Percentiles rank a stretch among this genome's conserved stretches.
phyloP scores from a whole-genome alignment of 768 basidiomycete genomes.

The Leccinum longicurvipes region DNA sequence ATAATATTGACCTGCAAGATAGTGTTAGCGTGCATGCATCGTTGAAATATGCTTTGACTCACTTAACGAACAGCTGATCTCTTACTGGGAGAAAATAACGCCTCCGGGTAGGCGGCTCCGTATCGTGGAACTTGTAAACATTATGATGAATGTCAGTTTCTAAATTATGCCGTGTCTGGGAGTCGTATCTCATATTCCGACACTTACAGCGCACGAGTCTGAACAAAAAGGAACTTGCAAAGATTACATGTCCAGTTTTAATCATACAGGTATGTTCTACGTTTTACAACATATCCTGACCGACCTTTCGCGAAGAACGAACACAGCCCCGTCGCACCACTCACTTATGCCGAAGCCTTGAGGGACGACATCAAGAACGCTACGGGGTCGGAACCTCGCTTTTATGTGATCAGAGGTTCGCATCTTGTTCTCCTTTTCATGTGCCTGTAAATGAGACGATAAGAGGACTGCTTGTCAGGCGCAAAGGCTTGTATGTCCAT shows the following conservation, averaged over 20 bases:
- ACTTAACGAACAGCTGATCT: slow-evolving; percentile 49
- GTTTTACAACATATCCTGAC: not conserved
- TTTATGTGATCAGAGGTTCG: slow-evolving; percentile 64
- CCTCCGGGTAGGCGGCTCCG: slow-evolving; percentile 55
- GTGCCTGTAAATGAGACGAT: not conserved
- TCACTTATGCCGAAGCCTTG: slow-evolving; percentile 55
- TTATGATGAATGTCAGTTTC: slow-evolving; percentile 57
- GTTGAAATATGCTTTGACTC: slow-evolving; percentile 1
- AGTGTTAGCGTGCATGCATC: slow-evolving; percentile 43
- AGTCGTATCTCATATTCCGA: not conserved
- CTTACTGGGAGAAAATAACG: slow-evolving; percentile 56
- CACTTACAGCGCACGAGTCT: slow-evolving; percentile 52
- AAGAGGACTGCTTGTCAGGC: slow-evolving; percentile 35
- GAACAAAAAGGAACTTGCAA: slow-evolving; percentile 42
- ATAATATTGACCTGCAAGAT: slow-evolving; percentile 56
- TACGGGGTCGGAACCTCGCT: slow-evolving; percentile 41
- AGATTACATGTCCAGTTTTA: slow-evolving; percentile 60
- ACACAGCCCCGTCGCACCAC: slow-evolving; percentile 48
- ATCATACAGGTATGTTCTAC: slow-evolving; percentile 56
- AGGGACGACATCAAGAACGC: slow-evolving; percentile 47
- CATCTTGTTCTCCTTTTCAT: not conserved
- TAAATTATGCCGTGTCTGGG: not conserved
- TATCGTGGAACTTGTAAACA: slow-evolving; percentile 49
- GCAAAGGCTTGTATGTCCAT: slow-evolving; percentile 54
- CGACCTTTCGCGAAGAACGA: slow-evolving; percentile 48